phyloP scores from a whole-genome alignment of 495 filamentous ascomycete genomes.

The Hyphodiscus hymeniophilus region DNA sequence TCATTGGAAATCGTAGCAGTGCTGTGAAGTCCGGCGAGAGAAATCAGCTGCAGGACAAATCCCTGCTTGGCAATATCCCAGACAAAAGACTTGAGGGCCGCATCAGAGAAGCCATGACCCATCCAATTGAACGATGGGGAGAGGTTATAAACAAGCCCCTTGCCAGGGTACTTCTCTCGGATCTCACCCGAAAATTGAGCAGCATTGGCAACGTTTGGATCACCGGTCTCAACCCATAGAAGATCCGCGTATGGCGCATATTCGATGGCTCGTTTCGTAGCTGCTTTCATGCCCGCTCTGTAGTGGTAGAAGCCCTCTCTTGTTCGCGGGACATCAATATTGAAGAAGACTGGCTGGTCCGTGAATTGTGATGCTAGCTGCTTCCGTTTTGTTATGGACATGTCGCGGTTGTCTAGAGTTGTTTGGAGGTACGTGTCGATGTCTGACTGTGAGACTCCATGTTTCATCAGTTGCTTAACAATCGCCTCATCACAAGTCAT shows the following conservation, averaged over 20 bases:
- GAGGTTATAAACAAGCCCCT: constrained; percentile 93
- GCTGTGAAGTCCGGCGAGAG: constrained; percentile 81
- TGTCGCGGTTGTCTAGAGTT: constrained; percentile 54
- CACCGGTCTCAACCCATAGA: constrained; percentile 93
- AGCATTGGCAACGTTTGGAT: constrained; percentile 73
- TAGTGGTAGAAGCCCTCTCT: constrained; percentile 97
- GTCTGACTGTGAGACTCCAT: constrained; percentile 49
- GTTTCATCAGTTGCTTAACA: constrained; percentile 57
- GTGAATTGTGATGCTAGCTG: constrained; percentile 57
- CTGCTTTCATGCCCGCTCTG: constrained; percentile 75
- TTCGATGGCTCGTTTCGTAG: constrained; percentile 84
- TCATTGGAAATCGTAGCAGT: constrained; percentile 84
- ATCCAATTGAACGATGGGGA: constrained; percentile 98
- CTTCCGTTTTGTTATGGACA: constrained; percentile 69
- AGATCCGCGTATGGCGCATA: constrained; percentile 93
- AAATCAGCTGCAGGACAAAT: constrained; percentile 90
- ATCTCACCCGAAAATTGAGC: constrained; percentile 68
- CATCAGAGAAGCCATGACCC: constrained; percentile 80
- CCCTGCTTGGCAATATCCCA: constrained; percentile 94
- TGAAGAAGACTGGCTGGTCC: constrained; percentile 66
- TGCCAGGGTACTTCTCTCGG: constrained; percentile 54
- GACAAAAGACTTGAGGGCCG: constrained; percentile 74
- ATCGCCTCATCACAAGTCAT: constrained; percentile 91
- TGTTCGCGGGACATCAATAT: constrained; percentile 88
- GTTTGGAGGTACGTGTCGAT: constrained; percentile 57